Percentiles rank a stretch among this genome's conserved stretches.
Evolutionary conservation across 208 protist genomes (phyloP).

Genomic region (Angomonas ambiguus): DNA sequence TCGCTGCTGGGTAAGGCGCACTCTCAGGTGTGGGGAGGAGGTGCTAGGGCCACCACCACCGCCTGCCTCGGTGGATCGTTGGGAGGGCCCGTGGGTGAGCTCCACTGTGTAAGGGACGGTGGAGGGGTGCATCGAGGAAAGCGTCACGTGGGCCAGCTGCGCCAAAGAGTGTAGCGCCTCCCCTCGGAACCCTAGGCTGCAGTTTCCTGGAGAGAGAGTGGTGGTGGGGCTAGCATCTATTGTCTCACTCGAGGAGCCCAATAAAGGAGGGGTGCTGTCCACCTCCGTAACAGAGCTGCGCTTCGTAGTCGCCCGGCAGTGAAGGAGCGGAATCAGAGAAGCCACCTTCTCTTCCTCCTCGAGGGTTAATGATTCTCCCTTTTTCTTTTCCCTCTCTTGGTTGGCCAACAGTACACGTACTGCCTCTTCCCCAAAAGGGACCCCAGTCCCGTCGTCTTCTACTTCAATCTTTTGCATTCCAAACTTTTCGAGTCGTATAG

Average conservation of each 20-base stretch:
- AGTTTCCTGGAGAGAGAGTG: too few relatives aligned
- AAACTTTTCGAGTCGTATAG: conserved; percentile 54
- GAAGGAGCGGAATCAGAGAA: conserved; percentile 64
- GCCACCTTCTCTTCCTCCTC: too few relatives aligned
- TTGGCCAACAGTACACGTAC: conserved; percentile 27
- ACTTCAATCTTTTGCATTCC: conserved; percentile 72
- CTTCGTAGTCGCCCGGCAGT: conserved; percentile 66
- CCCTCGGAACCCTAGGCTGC: conserved; percentile 96
- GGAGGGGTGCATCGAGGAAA: conserved; percentile 60
- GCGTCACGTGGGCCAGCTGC: conserved; percentile 57
- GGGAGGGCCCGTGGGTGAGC: conserved; percentile 38
- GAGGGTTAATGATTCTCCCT: too few relatives aligned
- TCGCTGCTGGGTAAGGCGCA: conserved; percentile 4
- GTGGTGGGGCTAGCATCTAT: too few relatives aligned
- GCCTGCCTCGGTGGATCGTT: conserved; percentile 16
- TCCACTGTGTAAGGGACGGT: conserved; percentile 29
- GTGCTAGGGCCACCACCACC: not conserved
- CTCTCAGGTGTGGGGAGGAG: not conserved
- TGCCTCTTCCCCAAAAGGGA: conserved; percentile 34
- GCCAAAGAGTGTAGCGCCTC: conserved; percentile 96
- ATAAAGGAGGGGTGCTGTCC: not conserved
- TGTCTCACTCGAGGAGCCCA: too few relatives aligned
- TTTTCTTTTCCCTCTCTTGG: conserved; percentile 18
- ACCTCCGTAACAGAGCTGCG: not conserved
- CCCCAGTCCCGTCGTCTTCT: conserved; percentile 79